Evolutionary conservation across 1,139 yeast species (phyloP).

Genomic region (Blastobotrys malaysiensis): DNA sequence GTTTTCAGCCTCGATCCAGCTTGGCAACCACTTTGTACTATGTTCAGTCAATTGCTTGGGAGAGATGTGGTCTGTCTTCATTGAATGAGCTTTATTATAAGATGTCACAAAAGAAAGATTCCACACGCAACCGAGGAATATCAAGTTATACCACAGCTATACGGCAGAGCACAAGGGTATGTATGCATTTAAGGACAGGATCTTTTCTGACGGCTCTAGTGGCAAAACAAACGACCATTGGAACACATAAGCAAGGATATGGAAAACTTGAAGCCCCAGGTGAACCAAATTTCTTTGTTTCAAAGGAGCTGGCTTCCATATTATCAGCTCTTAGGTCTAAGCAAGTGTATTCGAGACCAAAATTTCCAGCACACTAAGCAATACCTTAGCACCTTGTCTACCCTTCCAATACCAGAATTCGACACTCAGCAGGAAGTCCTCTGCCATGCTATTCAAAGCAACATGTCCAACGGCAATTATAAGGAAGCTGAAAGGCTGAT

Average conservation of each 20-base stretch:
- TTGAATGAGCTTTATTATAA: neutral
- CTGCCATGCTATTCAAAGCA: neutral
- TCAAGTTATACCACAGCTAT: neutral
- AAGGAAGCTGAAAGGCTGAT: neutral
- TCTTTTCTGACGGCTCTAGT: neutral
- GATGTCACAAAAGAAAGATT: neutral
- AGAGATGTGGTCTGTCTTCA: neutral
- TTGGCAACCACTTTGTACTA: neutral
- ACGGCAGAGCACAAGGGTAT: neutral
- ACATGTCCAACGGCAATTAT: neutral
- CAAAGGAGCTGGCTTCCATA: neutral
- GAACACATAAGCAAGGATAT: neutral
- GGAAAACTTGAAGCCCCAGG: neutral
- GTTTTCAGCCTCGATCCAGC: neutral
- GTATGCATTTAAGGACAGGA: neutral
- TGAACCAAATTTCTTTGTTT: neutral
- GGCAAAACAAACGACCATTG: neutral
- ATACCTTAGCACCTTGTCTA: neutral
- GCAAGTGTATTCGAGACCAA: neutral
- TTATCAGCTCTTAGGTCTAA: neutral
- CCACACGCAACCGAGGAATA: neutral
- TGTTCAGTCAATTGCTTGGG: neutral
- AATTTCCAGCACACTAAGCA: neutral
- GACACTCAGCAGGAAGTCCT: neutral
- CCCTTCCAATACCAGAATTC: neutral